Percentiles rank a stretch among this genome's conserved stretches.
Conservation (phyloP, 257 asterid species). For the Nicotiana benthamiana region DNA sequence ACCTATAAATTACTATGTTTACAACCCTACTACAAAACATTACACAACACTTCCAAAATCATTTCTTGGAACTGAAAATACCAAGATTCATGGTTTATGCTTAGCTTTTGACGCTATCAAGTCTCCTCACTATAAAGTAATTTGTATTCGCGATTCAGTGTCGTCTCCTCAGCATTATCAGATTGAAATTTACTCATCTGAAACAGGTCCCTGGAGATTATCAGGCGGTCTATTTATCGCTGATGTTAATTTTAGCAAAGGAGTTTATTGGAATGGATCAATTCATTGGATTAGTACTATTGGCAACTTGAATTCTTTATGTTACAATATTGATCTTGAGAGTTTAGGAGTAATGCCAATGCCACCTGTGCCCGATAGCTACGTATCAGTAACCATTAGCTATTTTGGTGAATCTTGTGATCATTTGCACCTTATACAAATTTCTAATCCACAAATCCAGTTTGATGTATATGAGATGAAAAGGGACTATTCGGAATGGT, state of each 20-base stretch:
- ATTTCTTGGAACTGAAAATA: background rate
- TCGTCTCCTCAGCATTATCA: conserved; percentile 12
- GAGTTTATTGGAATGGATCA: conserved; percentile 26
- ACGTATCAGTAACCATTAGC: background rate
- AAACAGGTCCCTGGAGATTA: conserved; percentile 20
- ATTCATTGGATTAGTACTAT: conserved; percentile 19
- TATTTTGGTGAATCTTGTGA: conserved; percentile 24
- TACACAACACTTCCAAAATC: conserved; percentile 19
- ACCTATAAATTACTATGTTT: conserved; percentile 4
- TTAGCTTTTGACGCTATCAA: conserved; percentile 22
- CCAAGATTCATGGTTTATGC: background rate
- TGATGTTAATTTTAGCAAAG: background rate
- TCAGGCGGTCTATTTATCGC: conserved; percentile 12
- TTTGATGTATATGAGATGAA: conserved; percentile 25
- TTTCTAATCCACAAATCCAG: background rate
- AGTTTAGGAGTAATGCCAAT: conserved; percentile 3
- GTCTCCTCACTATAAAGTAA: conserved; percentile 20
- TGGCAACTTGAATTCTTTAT: conserved; percentile 4
- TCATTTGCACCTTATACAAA: conserved; percentile 15
- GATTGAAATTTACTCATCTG: conserved; percentile 25
- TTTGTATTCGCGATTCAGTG: conserved; percentile 10
- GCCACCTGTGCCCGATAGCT: conserved; percentile 4
- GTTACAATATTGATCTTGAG: conserved; percentile 19
- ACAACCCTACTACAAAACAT: conserved; percentile 25
- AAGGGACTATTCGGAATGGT: conserved; percentile 26